phyloP scores from a whole-genome alignment of 345 rosid genomes.

The Camelina laxa region DNA sequence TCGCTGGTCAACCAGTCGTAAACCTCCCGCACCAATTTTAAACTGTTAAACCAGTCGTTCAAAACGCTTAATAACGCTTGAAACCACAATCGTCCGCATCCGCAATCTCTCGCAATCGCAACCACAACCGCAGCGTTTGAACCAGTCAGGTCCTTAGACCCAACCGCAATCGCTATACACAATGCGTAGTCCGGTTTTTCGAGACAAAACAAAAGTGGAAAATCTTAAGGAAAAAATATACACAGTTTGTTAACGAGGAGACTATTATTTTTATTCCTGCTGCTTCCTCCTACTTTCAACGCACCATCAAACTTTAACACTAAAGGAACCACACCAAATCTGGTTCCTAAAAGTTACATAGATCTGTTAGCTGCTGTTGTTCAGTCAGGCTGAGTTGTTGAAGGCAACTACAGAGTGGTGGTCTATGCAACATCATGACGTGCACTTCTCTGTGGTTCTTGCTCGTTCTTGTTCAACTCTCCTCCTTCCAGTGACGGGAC shows the following conservation, averaged over 20 bases:
- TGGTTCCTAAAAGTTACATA: conserved; percentile 28
- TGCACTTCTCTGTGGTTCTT: conserved; percentile 42
- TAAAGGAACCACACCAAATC: conserved; percentile 11
- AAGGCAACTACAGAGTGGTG: conserved; percentile 33
- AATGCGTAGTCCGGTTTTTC: too few relatives aligned
- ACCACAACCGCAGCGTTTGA: too few relatives aligned
- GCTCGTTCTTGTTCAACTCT: conserved; percentile 55
- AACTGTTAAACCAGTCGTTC: too few relatives aligned
- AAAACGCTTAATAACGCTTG: too few relatives aligned
- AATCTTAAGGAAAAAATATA: conserved; percentile 6
- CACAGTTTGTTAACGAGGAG: conserved; percentile 5
- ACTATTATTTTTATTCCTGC: neutral
- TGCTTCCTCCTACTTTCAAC: neutral
- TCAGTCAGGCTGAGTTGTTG: conserved; percentile 33
- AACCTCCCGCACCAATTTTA: too few relatives aligned
- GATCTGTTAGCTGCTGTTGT: conserved; percentile 30
- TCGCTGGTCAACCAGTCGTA: too few relatives aligned
- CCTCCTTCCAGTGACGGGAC: conserved; percentile 53
- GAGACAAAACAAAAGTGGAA: too few relatives aligned
- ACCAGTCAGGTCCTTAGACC: too few relatives aligned
- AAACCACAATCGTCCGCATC: too few relatives aligned
- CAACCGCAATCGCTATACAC: too few relatives aligned
- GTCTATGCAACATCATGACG: conserved; percentile 43
- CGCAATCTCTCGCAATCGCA: too few relatives aligned
- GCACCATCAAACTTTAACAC: conserved; percentile 21